Evolutionary conservation across 169 alveolate genomes (phyloP).

Genomic region (Plasmodium inui): DNA sequence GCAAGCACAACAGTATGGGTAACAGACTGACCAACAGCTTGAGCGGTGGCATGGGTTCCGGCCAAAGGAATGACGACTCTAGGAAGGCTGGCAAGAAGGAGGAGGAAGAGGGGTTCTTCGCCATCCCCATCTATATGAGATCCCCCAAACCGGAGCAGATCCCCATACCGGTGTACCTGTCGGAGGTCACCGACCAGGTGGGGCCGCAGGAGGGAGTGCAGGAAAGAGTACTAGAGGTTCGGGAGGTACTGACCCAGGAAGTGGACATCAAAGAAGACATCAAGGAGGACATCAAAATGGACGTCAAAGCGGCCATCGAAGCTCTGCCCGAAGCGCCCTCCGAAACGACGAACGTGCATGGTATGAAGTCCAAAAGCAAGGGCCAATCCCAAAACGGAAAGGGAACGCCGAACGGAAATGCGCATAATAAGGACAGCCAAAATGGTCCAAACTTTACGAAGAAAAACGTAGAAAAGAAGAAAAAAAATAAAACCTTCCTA

Average conservation of each 20-base stretch:
- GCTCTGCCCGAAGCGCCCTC: neutral
- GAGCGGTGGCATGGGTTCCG: neutral
- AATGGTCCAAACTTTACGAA: conserved; percentile 16
- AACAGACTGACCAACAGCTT: neutral
- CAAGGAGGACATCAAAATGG: neutral
- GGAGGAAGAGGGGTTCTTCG: conserved; percentile 45
- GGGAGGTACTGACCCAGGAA: too few relatives aligned
- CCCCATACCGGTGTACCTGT: conserved; percentile 41
- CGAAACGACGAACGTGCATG: neutral
- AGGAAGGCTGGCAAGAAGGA: conserved; percentile 10
- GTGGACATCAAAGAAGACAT: neutral
- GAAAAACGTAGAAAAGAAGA: conserved; percentile 7
- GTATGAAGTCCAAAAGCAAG: neutral
- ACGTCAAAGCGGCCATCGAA: neutral
- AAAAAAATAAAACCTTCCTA: conserved; percentile 26
- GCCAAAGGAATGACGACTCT: neutral
- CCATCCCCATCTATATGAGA: conserved; percentile 47
- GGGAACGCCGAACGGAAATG: neutral
- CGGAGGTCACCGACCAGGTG: neutral
- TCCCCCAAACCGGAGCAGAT: conserved; percentile 70
- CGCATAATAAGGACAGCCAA: neutral
- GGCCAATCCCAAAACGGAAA: conserved; percentile 6
- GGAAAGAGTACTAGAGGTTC: neutral
- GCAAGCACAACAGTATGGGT: neutral
- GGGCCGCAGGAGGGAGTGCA: neutral